phyloP scores from a whole-genome alignment of 805 yeast species.

The Phaffomyces opuntiae region DNA sequence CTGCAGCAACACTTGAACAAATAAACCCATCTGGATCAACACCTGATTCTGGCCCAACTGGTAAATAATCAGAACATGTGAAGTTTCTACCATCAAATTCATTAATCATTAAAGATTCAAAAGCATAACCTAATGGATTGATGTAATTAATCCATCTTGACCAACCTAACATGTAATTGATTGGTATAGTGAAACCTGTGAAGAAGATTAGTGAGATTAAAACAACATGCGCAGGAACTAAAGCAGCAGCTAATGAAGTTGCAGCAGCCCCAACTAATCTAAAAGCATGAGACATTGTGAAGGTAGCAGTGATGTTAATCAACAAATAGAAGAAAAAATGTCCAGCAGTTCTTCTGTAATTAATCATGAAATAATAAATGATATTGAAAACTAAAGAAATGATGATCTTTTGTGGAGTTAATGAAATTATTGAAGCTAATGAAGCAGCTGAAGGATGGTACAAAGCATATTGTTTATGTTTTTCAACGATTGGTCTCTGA shows the following conservation, averaged over 20 bases:
- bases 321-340: constrained; percentile 46
- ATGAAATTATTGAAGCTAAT: constrained; percentile 50
- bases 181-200: constrained; percentile 51
- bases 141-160: constrained; percentile 54
- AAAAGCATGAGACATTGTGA: constrained; percentile 47
- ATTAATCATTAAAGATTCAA: constrained; percentile 48
- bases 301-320: constrained; percentile 32
- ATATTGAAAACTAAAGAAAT: constrained; percentile 39
- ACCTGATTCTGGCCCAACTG: constrained; percentile 21
- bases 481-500: constrained; percentile 51
- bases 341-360: constrained; percentile 41
- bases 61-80: constrained; percentile 41
- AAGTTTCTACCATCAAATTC: constrained; percentile 39
- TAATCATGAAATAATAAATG: constrained; percentile 50
- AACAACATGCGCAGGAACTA: constrained; percentile 48
- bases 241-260: constrained; percentile 40
- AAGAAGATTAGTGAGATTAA: constrained; percentile 40
- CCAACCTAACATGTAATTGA: constrained; percentile 50
- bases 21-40: constrained; percentile 28
- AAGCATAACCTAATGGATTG: constrained; percentile 47
- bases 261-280: constrained; percentile 43
- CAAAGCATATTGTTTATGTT: constrained; percentile 65
- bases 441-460: constrained; percentile 74
- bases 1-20: constrained; percentile 53
- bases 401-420: constrained; percentile 52